Conservation (phyloP, 352 stramenopile species). For the Stramenopiles sp. region DNA sequence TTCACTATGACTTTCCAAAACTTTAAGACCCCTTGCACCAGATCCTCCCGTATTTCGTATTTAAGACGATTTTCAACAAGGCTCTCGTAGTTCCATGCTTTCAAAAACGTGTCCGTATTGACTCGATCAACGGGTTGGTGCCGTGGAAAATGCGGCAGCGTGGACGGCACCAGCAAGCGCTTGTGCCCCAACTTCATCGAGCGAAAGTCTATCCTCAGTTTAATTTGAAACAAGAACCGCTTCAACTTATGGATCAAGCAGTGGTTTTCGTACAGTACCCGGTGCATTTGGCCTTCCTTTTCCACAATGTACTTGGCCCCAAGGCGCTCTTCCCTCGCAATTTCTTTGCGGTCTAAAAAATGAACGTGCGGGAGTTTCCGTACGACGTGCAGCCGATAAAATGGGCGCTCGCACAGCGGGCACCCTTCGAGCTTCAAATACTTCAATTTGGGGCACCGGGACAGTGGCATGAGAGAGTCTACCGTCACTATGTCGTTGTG, state of each 20-base stretch:
- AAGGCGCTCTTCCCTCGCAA: neutral
- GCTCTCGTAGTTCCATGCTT: neutral
- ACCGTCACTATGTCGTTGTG: neutral
- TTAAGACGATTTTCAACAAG: neutral
- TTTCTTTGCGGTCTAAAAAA: neutral
- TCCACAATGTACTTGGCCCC: neutral
- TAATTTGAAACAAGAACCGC: neutral
- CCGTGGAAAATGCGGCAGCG: neutral
- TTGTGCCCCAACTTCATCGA: neutral
- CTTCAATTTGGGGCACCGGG: neutral
- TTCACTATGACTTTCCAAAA: neutral
- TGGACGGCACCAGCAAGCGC: neutral
- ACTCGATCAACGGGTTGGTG: neutral
- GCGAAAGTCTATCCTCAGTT: neutral
- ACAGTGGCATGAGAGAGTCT: neutral
- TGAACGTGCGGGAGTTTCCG: neutral
- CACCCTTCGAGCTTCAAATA: neutral
- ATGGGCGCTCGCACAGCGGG: neutral
- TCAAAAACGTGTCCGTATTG: neutral
- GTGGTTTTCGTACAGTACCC: neutral
- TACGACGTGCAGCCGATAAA: neutral
- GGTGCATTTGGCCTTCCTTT: conserved; percentile 2
- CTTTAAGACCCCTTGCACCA: neutral
- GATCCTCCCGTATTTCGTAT: neutral
- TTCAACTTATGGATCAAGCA: neutral